Evolutionary conservation across 352 stramenopile species (phyloP).

Genomic region (Phytophthora pistaciae): DNA sequence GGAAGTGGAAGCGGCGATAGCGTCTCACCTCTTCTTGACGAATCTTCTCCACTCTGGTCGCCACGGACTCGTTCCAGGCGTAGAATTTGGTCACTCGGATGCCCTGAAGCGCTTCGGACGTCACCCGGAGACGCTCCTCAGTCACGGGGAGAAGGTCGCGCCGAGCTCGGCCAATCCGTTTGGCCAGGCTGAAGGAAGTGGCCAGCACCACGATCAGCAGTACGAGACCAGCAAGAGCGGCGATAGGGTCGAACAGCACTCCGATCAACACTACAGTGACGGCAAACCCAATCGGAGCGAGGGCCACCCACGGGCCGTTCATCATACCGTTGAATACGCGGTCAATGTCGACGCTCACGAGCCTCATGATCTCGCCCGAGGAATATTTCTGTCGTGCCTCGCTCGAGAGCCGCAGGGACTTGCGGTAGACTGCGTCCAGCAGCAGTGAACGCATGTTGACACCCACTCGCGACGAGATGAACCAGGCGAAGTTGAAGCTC

Average conservation of each 20-base stretch:
- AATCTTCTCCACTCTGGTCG: slow-evolving; percentile 44
- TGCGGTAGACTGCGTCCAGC: slow-evolving; percentile 63
- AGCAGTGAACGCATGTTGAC: slow-evolving; percentile 56
- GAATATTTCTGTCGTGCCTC: slow-evolving; percentile 49
- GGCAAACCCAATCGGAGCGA: slow-evolving; percentile 31
- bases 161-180: slow-evolving; percentile 39
- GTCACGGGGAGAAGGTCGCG: slow-evolving; percentile 53
- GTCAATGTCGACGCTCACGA: slow-evolving; percentile 62
- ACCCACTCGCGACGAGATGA: slow-evolving; percentile 49
- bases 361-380: slow-evolving; percentile 70
- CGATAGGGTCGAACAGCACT: slow-evolving; percentile 30
- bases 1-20: slow-evolving; percentile 46
- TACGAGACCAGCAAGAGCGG: slow-evolving; percentile 26
- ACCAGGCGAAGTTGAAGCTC: slow-evolving; percentile 58
- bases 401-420: slow-evolving; percentile 56
- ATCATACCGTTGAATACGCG: slow-evolving; percentile 61
- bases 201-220: slow-evolving; percentile 23
- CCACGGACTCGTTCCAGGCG: slow-evolving; percentile 74
- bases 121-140: slow-evolving; percentile 90
- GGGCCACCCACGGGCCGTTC: slow-evolving; percentile 48
- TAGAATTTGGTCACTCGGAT: slow-evolving; percentile 94
- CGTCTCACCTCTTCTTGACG: slow-evolving; percentile 51
- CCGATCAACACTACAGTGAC: slow-evolving; percentile 40
- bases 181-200: slow-evolving; percentile 26
- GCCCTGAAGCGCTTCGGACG: slow-evolving; percentile 93